phyloP scores from a whole-genome alignment of 2,329 filamentous ascomycete genomes.

The Cytospora leucostoma region DNA sequence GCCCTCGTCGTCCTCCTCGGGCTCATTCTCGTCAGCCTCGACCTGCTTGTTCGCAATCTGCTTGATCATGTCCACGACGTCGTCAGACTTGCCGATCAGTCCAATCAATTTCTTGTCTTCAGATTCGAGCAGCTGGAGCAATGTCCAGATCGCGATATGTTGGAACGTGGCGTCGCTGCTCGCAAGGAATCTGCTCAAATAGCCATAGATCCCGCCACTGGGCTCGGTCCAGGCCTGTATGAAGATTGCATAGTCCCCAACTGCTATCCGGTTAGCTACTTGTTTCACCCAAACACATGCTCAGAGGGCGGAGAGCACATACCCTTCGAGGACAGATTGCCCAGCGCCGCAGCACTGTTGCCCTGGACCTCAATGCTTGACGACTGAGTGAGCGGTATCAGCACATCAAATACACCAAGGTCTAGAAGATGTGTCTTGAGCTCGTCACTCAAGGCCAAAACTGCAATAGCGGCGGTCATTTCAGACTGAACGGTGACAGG shows the following conservation, averaged over 20 bases:
- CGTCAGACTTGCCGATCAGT: slow-evolving; percentile 84
- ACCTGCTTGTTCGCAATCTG: slow-evolving; percentile 87
- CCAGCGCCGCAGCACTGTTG: slow-evolving; percentile 93
- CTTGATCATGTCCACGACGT: slow-evolving; percentile 90
- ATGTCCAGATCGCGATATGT: slow-evolving; percentile 97
- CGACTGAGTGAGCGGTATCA: slow-evolving; percentile 93
- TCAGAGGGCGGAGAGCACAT: slow-evolving; percentile 34
- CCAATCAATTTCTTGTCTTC: slow-evolving; percentile 88
- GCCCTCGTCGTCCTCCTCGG: slow-evolving; percentile 85
- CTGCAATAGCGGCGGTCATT: slow-evolving; percentile 99
- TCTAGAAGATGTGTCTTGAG: slow-evolving; percentile 89
- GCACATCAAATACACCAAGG: slow-evolving; percentile 90
- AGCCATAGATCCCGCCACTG: slow-evolving; percentile 92
- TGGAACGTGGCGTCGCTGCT: slow-evolving; percentile 97
- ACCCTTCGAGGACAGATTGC: slow-evolving; percentile 97
- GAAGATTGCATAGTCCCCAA: slow-evolving; percentile 96
- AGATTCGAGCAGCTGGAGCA: slow-evolving; percentile 92
- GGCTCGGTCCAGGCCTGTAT: slow-evolving; percentile 92
- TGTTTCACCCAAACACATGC: slow-evolving; percentile 15
- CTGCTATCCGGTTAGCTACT: slow-evolving; percentile 47
- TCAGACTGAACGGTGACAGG: slow-evolving; percentile 95
- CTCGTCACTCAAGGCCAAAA: slow-evolving; percentile 92
- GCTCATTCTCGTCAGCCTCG: slow-evolving; percentile 84
- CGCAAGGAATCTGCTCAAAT: slow-evolving; percentile 87
- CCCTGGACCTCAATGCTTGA: slow-evolving; percentile 97